A percentile compares a stretch with the other conserved stretches of the same genome.
Evolutionary conservation across 2,329 filamentous ascomycete species (phyloP).

Genomic region (Lasiodiplodia theobromae): DNA sequence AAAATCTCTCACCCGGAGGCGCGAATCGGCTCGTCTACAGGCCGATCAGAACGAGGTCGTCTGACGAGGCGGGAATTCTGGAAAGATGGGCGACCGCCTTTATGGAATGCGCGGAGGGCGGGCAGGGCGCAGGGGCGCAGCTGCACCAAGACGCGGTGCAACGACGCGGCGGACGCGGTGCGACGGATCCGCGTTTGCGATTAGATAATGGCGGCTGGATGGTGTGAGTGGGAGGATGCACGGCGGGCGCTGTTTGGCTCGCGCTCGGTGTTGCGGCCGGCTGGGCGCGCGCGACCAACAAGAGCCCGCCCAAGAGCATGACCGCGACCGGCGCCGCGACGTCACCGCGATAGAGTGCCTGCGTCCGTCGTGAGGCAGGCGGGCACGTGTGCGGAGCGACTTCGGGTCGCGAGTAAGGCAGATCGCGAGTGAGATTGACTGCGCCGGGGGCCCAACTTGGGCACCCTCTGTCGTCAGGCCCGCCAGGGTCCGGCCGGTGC

Average conservation of each 20-base stretch:
- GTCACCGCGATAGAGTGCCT: background rate
- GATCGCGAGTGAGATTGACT: constrained; percentile 23
- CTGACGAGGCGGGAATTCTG: background rate
- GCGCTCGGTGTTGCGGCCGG: background rate
- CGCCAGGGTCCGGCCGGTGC: constrained; percentile 14
- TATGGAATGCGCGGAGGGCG: constrained; percentile 1
- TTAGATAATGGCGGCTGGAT: constrained; percentile 28
- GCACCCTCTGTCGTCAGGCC: constrained; percentile 7
- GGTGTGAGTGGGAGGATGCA: constrained; percentile 20
- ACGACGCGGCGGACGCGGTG: constrained; percentile 17
- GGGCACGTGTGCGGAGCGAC: constrained; percentile 22
- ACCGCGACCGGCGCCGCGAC: background rate
- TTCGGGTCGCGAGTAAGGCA: constrained; percentile 24
- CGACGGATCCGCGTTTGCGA: constrained; percentile 23
- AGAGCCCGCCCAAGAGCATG: background rate
- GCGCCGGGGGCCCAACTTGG: constrained; percentile 8
- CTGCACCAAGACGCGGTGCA: constrained; percentile 23
- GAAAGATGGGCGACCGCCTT: constrained; percentile 9
- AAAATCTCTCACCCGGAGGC: constrained; percentile 17
- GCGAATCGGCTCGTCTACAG: constrained; percentile 2
- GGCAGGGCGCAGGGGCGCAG: constrained; percentile 26
- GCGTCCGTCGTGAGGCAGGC: background rate
- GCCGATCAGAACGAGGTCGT: background rate
- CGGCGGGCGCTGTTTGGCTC: constrained; percentile 3
- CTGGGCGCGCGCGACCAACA: background rate